Evolutionary conservation across 2,329 filamentous ascomycete species (phyloP), one percentile per base, ranked within the genome.

Genomic region (Lecanicillium sp.): DNA sequence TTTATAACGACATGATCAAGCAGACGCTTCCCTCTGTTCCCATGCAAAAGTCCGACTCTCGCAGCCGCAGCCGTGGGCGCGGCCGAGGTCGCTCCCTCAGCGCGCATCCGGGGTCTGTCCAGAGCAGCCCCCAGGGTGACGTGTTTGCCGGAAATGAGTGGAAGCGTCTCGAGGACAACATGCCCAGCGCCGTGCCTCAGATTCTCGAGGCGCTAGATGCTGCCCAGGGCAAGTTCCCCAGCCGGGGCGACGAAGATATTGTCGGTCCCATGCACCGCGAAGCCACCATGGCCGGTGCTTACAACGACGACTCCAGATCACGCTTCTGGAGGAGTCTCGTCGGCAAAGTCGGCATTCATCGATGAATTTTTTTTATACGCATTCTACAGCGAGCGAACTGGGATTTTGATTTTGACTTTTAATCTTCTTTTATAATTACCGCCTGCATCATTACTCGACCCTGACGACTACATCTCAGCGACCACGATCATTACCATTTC

Each of bases 221-320:
- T 60, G 77, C 46, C 4, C 46, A 86, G 53, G 85, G 86, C 60
- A 95, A 96, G 65, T 96, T 95, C 59, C 90, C 90, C 20, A 82
- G 84, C 57, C 79, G 91, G 26, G 90, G 90, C 44, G 90, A 95
- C 59, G 85, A 90, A 58, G 90, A 95, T 64, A 94, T 96, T 62
- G 89, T 96, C 37, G 90, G 90, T 1, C 90, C 90, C 6, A 95
- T 96, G 90, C 80, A 82, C 56, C 77, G 78, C 11, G 75, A 79
- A 55, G 69, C 71, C 32, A 67, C 72, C 53, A 80, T 80, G 76
- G 63, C 66, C 24, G 67, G 72, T 39, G 64, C 67, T 12, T 62
- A 62, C 39, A 69, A 66, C 49, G 71, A 74, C 37, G 69, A 72
- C 54, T 67, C 67, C 54, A 71, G 66, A 15, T 61, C 65, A 32